These are phyloP conservation scores for Nothophaeocryptopus gaeumannii DNA, from an alignment of 2,329 filamentous ascomycete genomes.

Conservation along the genomic window DNA sequence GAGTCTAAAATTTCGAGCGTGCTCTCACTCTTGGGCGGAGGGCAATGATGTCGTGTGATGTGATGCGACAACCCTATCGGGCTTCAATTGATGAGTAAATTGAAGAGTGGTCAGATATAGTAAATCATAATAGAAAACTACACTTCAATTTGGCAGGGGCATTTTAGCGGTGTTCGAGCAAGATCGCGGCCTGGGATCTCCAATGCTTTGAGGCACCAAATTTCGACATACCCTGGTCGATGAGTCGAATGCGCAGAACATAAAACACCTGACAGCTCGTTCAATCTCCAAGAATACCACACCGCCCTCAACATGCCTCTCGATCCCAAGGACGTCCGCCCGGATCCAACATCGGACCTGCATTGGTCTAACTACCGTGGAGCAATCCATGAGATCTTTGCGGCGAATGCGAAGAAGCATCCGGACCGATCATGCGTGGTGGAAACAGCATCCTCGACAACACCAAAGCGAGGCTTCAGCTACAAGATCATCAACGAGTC, in stretches of 20 bases:
- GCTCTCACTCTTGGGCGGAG: too few relatives aligned
- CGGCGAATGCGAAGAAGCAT: slow-evolving; percentile 62
- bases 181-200: background rate
- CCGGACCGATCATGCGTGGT: slow-evolving; percentile 68
- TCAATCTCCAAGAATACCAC: background rate
- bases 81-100: background rate
- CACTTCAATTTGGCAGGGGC: too few relatives aligned
- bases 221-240: background rate
- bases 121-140: too few relatives aligned
- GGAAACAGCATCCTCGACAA: slow-evolving; percentile 56
- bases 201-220: background rate
- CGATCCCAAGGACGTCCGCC: slow-evolving; percentile 38
- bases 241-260: slow-evolving; percentile 3
- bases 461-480: slow-evolving; percentile 58
- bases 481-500: slow-evolving; percentile 85
- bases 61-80: too few relatives aligned
- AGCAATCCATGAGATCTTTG: slow-evolving; percentile 69
- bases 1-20: too few relatives aligned
- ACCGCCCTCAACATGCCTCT: slow-evolving; percentile 26
- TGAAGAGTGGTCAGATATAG: too few relatives aligned
- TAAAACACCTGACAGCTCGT: background rate
- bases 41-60: slow-evolving; percentile 4
- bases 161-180: too few relatives aligned
- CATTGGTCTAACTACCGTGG: slow-evolving; percentile 65
- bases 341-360: slow-evolving; percentile 66